Evolutionary conservation across 2,329 filamentous ascomycete genomes (phyloP).

Genomic region (Erysiphe pulchra): DNA sequence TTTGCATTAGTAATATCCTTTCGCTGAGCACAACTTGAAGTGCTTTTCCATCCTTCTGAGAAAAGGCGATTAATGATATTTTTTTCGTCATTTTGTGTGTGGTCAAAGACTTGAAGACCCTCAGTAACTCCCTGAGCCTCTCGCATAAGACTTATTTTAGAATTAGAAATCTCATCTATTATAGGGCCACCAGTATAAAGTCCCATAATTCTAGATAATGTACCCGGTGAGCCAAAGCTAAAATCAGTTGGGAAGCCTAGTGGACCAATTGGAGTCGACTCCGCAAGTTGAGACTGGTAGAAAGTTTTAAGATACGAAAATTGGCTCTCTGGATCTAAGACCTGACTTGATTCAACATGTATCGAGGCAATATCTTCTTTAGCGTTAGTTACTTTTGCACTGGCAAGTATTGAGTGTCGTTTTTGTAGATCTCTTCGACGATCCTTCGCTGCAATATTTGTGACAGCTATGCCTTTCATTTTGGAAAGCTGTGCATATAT

Average conservation of each 20-base stretch:
- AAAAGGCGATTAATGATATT: constrained; percentile 28
- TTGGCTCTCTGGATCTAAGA: constrained; percentile 36
- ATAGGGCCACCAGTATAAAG: constrained; percentile 47
- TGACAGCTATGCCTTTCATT: constrained; percentile 33
- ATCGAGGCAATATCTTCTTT: constrained; percentile 16
- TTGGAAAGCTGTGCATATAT: constrained; percentile 59
- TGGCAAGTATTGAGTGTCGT: constrained; percentile 6
- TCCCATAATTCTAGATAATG: constrained; percentile 72
- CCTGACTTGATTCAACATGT: constrained; percentile 9
- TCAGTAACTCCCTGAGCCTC: constrained; percentile 49
- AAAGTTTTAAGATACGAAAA: constrained; percentile 55
- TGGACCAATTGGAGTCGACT: constrained; percentile 25
- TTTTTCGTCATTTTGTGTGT: constrained; percentile 27
- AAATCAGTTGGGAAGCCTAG: constrained; percentile 28
- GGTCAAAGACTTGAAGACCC: constrained; percentile 40
- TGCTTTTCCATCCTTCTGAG: constrained; percentile 34
- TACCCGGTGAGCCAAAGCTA: constrained; percentile 47
- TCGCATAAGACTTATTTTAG: constrained; percentile 48
- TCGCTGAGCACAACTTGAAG: constrained; percentile 27
- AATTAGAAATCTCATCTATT: constrained; percentile 36
- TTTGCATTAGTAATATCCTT: constrained; percentile 20
- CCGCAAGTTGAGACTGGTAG: constrained; percentile 54
- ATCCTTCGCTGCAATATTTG: constrained; percentile 23
- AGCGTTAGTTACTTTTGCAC: constrained; percentile 10
- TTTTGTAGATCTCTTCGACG: constrained; percentile 9